phyloP scores from a whole-genome alignment of 2,329 filamentous ascomycete genomes.

The Gnomoniopsis smithogilvyi region DNA sequence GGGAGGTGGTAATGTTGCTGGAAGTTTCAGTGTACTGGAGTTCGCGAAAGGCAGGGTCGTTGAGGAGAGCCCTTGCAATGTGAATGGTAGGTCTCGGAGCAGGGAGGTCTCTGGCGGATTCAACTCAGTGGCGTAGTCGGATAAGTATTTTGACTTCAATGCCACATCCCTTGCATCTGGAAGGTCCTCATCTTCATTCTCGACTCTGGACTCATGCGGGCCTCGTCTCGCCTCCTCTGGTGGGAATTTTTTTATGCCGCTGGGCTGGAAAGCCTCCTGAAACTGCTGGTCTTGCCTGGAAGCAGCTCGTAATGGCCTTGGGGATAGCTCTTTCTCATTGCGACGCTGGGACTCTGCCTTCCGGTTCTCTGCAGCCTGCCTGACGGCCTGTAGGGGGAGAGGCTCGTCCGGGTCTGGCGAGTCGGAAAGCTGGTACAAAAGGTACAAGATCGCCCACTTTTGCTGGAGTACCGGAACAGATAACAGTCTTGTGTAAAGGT shows the following conservation, averaged over 20 bases:
- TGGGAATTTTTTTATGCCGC: slow-evolving; percentile 45
- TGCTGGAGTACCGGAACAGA: slow-evolving; percentile 90
- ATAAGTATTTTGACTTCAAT: slow-evolving; percentile 54
- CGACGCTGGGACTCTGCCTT: slow-evolving; percentile 14
- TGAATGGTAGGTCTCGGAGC: slow-evolving; percentile 83
- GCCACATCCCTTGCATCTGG: slow-evolving; percentile 46
- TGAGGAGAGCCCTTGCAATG: slow-evolving; percentile 86
- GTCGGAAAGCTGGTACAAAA: slow-evolving; percentile 81
- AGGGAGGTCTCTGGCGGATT: slow-evolving; percentile 64
- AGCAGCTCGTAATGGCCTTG: slow-evolving; percentile 33
- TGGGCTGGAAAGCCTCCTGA: slow-evolving; percentile 52
- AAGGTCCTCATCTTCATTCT: slow-evolving; percentile 25
- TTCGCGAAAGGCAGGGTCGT: slow-evolving; percentile 75
- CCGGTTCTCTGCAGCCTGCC: slow-evolving; percentile 32
- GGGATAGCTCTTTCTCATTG: slow-evolving; percentile 19
- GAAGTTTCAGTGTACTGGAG: slow-evolving; percentile 69
- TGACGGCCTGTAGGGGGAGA: slow-evolving; percentile 39
- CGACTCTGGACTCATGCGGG: slow-evolving; percentile 32
- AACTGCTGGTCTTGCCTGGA: slow-evolving; percentile 44
- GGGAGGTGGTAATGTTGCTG: slow-evolving; percentile 75
- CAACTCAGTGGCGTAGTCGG: slow-evolving; percentile 53
- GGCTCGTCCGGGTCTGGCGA: slow-evolving; percentile 55
- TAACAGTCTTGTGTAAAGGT: slow-evolving; percentile 83
- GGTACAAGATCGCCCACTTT: slow-evolving; percentile 95
- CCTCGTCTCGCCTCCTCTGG: slow-evolving; percentile 36